These are phyloP conservation scores for Lactifluus rugatus DNA, from an alignment of 768 basidiomycete species.

Conservation along the genomic window DNA sequence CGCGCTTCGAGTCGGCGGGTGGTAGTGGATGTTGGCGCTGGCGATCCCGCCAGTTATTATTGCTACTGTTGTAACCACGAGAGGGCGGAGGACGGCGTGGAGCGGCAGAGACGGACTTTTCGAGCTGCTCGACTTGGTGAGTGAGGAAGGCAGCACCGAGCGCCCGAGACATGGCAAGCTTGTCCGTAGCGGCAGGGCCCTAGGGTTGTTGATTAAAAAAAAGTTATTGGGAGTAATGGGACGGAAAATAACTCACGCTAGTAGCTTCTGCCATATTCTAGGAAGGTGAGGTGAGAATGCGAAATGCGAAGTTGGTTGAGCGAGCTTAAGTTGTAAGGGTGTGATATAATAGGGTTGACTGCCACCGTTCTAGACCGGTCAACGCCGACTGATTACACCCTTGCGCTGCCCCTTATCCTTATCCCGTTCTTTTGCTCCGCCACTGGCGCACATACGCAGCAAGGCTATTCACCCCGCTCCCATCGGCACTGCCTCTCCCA, in stretches of 20 bases:
- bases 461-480: too few species aligned
- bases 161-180: constrained; percentile 76
- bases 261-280: background rate
- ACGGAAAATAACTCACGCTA: background rate
- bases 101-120: constrained; percentile 51
- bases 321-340: too few species aligned
- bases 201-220: background rate
- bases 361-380: too few species aligned
- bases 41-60: constrained; percentile 17
- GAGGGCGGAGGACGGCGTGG: constrained; percentile 22
- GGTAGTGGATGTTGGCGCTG: constrained; percentile 7
- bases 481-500: too few species aligned
- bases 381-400: too few species aligned
- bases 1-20: constrained; percentile 22
- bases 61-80: constrained; percentile 19
- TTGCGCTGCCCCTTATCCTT: too few species aligned
- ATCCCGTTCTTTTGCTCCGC: too few species aligned
- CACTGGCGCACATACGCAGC: too few species aligned
- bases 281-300: background rate
- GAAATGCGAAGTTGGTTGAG: too few species aligned
- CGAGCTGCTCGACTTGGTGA: constrained; percentile 83
- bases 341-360: too few species aligned
- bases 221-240: background rate
- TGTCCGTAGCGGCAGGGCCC: constrained; percentile 30
- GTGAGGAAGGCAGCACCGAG: constrained; percentile 80